Percentiles rank a stretch among this genome's conserved stretches.
Conservation (phyloP, 768 basidiomycete genomes). For the Mycena crocata region DNA sequence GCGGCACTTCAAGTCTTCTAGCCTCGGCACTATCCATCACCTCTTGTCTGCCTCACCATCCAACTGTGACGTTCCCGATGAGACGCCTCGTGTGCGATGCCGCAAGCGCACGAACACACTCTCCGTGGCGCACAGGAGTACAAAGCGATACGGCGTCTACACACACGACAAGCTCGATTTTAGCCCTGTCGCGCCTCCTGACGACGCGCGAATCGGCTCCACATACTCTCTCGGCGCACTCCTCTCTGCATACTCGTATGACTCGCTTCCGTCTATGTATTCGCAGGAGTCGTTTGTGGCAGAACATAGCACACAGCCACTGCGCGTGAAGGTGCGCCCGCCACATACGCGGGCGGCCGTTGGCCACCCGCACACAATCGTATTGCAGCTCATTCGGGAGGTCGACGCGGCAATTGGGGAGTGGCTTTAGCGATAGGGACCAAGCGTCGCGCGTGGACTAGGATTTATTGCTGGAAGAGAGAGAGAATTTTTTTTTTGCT, state of each 20-base stretch:
- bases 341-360: not conserved
- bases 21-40: slow-evolving; percentile 30
- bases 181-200: slow-evolving; percentile 15
- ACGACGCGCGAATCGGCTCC: slow-evolving; percentile 3
- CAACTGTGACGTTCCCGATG: not conserved
- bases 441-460: no score
- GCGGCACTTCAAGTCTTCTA: slow-evolving; percentile 34
- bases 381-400: slow-evolving; percentile 47
- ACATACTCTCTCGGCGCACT: slow-evolving; percentile 25
- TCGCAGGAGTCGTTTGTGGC: slow-evolving; percentile 36
- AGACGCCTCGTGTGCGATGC: slow-evolving; percentile 36
- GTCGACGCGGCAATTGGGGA: slow-evolving; percentile 47
- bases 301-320: slow-evolving; percentile 22
- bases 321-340: slow-evolving; percentile 15
- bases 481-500: no score
- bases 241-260: slow-evolving; percentile 27
- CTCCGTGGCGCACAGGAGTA: slow-evolving; percentile 17
- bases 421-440: slow-evolving; percentile 38
- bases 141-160: slow-evolving; percentile 54
- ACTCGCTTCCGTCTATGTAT: slow-evolving; percentile 38
- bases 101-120: slow-evolving; percentile 42
- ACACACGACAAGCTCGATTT: slow-evolving; percentile 40
- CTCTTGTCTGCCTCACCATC: slow-evolving; percentile 21
- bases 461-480: no score
- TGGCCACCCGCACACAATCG: slow-evolving; percentile 39